Evolutionary conservation across 73 alveolate species (phyloP), one percentile per base, ranked within the genome.

Genomic region (Paramecium octaurelia): DNA sequence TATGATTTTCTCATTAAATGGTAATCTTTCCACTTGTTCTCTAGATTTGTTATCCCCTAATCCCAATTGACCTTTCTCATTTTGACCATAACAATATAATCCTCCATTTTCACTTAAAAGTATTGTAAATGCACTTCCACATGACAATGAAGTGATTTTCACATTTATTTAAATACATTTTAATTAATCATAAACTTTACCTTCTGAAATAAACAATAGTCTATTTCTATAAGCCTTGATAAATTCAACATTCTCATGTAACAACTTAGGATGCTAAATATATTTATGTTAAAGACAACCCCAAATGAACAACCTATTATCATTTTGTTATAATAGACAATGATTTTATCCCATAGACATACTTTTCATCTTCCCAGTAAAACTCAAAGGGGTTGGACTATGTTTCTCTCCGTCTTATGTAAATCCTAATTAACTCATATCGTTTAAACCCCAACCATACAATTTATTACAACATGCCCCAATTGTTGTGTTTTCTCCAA

Each of bases 361-460:
- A 38, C 8, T 36, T 80, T 46, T 80, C 12, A 80, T 46, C 54
- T 27, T 48, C 10, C 75, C 91, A 20, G 24, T 29, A 80, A 44
- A 23, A 14, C 14, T 48, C 24, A 44, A 46, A 1, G 20, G 24
- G 14, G 91, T 48, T 43, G 91, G 92, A 12, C 14, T 77, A 44
- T 95, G 97, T 23, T 94, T 96, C 64, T 97, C 97, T 35, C 97
- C 97, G 10, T 98, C 99, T 23, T 95, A 93, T 21, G 87, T 35
- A 12, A 73, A 36, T 8, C 99, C 99, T 42, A 97, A 96, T 91
- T 97, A 96, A 5, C 99, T 98, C 90, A 94, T 94, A 23, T 91
- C 95, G 90, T 97, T 97, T 58, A 93, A 92, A 11, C 99, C 99
- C 98, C 97, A 96, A 18, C 97, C 93, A 88, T 95, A 97, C 16